These are phyloP conservation scores for Dendrobium chrysotoxum DNA, from an alignment of 106 monocot genomes.

Conservation along the genomic window DNA sequence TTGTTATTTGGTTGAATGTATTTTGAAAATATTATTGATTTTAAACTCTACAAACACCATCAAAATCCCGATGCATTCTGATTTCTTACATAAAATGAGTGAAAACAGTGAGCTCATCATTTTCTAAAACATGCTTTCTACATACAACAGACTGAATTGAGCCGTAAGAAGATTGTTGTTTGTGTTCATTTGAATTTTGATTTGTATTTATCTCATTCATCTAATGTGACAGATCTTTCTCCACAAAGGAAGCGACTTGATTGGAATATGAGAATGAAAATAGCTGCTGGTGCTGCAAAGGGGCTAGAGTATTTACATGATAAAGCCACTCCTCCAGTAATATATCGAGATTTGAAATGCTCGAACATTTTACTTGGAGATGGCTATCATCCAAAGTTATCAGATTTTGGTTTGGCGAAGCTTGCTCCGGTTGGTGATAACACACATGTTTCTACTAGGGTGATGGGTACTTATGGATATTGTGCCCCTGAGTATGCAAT, in stretches of 20 bases:
- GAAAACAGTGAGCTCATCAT: background rate
- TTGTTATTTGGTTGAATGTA: background rate
- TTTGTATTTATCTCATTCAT: background rate
- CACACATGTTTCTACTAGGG: constrained; percentile 6
- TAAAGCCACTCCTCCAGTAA: constrained; percentile 10
- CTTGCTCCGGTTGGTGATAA: constrained; percentile 7
- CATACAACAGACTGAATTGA: too few relatives aligned
- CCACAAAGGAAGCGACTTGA: constrained; percentile 2
- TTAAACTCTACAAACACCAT: too few relatives aligned
- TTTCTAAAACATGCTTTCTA: too few relatives aligned
- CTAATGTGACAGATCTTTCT: background rate
- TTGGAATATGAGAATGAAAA: constrained; percentile 3
- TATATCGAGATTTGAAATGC: constrained; percentile 13
- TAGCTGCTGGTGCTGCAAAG: constrained; percentile 4
- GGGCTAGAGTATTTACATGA: constrained; percentile 8
- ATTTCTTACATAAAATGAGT: background rate
- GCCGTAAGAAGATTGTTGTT: too few relatives aligned
- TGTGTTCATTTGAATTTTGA: background rate
- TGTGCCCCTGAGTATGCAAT: constrained; percentile 9
- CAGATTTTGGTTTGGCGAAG: constrained; percentile 10
- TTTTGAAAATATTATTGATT: too few relatives aligned
- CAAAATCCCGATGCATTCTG: background rate
- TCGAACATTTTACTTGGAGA: constrained; percentile 5
- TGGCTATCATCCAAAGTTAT: constrained; percentile 5
- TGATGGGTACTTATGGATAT: constrained; percentile 11